These are phyloP conservation scores for Aspergillus niger DNA, from an alignment of 2,329 filamentous ascomycete species.

Conservation along the genomic window DNA sequence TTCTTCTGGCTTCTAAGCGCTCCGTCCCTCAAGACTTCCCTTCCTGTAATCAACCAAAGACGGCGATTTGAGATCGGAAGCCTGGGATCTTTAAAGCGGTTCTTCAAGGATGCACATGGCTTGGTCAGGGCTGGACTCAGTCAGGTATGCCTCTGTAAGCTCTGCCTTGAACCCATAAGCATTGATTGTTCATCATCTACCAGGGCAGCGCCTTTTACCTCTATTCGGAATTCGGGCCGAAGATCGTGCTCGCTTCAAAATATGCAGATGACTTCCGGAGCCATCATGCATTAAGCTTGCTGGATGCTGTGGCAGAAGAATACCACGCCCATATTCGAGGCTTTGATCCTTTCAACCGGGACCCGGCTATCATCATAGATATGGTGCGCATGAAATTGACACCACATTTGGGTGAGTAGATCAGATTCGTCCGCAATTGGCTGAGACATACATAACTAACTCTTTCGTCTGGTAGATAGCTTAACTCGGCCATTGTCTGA, in stretches of 20 bases:
- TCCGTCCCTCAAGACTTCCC: no score
- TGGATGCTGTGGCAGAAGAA: conserved; percentile 12
- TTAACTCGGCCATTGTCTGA: not conserved
- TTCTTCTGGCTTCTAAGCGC: no score
- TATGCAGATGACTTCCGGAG: conserved; percentile 29
- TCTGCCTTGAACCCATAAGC: no score
- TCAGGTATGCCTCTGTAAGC: no score
- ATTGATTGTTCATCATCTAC: no score
- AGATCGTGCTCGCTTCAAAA: conserved; percentile 22
- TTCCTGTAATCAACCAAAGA: no score
- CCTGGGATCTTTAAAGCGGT: no score
- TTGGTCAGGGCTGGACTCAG: no score
- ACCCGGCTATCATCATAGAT: conserved; percentile 19
- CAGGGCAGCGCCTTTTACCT: not conserved
- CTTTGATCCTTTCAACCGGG: conserved; percentile 24
- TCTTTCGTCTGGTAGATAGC: not conserved
- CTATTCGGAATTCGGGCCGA: conserved; percentile 21
- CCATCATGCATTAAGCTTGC: conserved; percentile 23
- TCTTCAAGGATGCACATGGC: no score
- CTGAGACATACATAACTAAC: not conserved
- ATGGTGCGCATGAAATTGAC: conserved; percentile 28
- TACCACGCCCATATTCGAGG: conserved; percentile 22
- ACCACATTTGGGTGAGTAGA: conserved; percentile 21
- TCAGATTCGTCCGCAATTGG: not conserved
- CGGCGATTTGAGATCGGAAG: no score